These are phyloP conservation scores for Agrocybe pediades DNA, from an alignment of 768 basidiomycete genomes.

Conservation along the genomic window DNA sequence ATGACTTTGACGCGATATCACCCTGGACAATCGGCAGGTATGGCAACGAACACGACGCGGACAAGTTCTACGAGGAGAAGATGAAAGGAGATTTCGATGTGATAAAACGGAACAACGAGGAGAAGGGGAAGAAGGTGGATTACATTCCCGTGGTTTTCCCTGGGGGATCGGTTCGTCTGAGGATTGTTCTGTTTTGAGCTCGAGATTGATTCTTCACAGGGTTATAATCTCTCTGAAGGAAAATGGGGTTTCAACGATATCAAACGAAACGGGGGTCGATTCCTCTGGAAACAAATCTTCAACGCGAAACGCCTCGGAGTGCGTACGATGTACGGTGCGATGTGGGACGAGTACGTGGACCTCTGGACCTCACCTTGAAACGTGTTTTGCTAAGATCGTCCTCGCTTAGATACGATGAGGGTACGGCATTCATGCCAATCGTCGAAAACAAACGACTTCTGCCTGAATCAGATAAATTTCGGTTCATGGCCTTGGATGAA, in stretches of 20 bases:
- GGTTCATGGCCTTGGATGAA: constrained; percentile 73
- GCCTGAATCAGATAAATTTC: constrained; percentile 59
- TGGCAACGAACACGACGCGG: constrained; percentile 58
- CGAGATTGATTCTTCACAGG: constrained; percentile 40
- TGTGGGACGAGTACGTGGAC: constrained; percentile 79
- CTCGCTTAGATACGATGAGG: constrained; percentile 74
- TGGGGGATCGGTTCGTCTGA: constrained; percentile 70
- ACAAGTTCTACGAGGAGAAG: constrained; percentile 60
- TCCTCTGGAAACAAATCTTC: constrained; percentile 79
- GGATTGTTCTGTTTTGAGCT: background rate
- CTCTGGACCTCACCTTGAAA: background rate
- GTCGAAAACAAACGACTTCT: constrained; percentile 58
- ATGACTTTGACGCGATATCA: constrained; percentile 78
- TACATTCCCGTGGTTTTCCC: constrained; percentile 86
- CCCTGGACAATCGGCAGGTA: constrained; percentile 86
- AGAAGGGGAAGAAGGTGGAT: constrained; percentile 54
- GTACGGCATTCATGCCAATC: constrained; percentile 80
- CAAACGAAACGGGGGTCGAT: constrained; percentile 70
- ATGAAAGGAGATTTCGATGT: constrained; percentile 67
- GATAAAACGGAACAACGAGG: constrained; percentile 50
- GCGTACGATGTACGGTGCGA: constrained; percentile 74
- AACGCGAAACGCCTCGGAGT: constrained; percentile 65
- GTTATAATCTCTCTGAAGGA: constrained; percentile 70
- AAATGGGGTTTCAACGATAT: constrained; percentile 75
- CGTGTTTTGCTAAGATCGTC: constrained; percentile 2